A percentile compares a stretch with the other conserved stretches of the same genome.
Evolutionary conservation across 768 basidiomycete genomes (phyloP).

Genomic region (Psilocybe azurescens): DNA sequence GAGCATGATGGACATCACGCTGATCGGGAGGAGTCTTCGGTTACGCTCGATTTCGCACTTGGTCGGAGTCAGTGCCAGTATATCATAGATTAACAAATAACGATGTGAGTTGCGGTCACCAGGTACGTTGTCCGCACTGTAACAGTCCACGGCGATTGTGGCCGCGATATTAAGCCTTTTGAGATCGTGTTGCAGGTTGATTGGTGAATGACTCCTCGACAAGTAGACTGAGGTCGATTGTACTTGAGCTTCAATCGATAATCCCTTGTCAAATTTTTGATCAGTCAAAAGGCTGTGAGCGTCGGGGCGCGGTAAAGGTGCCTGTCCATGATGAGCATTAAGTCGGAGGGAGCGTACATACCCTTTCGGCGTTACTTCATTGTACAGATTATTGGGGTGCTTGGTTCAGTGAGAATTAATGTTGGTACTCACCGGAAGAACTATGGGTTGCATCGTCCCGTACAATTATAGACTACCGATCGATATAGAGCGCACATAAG

Average conservation of each 20-base stretch:
- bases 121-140: conserved; percentile 46
- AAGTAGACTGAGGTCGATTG: not conserved
- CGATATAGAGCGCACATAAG: conserved; percentile 1
- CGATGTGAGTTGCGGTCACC: conserved; percentile 49
- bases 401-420: not conserved
- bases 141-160: conserved; percentile 30
- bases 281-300: not conserved
- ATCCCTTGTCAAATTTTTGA: not conserved
- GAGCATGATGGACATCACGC: not conserved
- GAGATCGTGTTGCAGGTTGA: conserved; percentile 9
- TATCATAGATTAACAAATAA: too few species aligned
- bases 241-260: not conserved
- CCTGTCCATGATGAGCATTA: not conserved
- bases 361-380: not conserved
- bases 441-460: not conserved
- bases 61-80: too few species aligned
- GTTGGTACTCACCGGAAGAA: not conserved
- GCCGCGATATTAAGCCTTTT: not conserved
- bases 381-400: not conserved
- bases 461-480: not conserved
- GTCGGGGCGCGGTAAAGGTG: not conserved
- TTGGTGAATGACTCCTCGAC: conserved; percentile 7
- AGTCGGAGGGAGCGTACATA: not conserved
- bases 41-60: not conserved
- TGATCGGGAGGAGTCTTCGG: conserved; percentile 75